phyloP scores from a whole-genome alignment of 306 rosid species.

The Trifolium subterraneum region DNA sequence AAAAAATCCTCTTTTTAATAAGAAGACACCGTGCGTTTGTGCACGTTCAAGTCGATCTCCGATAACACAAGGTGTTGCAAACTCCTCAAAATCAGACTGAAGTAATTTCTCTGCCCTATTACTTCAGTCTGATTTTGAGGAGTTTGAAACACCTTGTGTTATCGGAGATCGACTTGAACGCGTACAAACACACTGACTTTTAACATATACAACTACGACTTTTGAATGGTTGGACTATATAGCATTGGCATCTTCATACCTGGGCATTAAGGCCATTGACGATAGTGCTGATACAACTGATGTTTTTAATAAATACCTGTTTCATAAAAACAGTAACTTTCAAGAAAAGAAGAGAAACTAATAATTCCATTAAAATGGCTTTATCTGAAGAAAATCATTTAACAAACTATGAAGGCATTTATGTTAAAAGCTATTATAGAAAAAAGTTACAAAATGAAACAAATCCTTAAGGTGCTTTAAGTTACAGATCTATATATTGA shows the following conservation, averaged over 20 bases:
- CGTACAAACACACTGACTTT: too few relatives aligned
- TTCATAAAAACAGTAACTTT: conserved; percentile 17
- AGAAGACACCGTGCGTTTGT: too few relatives aligned
- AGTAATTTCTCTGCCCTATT: too few relatives aligned
- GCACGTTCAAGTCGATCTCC: too few relatives aligned
- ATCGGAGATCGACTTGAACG: too few relatives aligned
- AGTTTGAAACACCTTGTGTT: too few relatives aligned
- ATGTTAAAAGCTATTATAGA: conserved; percentile 11
- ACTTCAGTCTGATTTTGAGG: too few relatives aligned
- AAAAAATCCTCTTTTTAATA: too few relatives aligned
- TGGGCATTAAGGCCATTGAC: conserved; percentile 61
- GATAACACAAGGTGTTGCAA: too few relatives aligned
- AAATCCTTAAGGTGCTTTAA: conserved; percentile 4
- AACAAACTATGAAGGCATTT: neutral
- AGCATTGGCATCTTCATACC: conserved; percentile 51
- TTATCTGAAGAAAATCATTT: conserved; percentile 20
- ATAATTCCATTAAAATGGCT: conserved; percentile 2
- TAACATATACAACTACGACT: too few relatives aligned
- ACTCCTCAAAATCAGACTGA: too few relatives aligned
- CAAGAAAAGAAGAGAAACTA: conserved; percentile 10
- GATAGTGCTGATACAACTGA: conserved; percentile 70
- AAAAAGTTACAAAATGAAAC: neutral
- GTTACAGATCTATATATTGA: conserved; percentile 1
- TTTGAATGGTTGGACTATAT: conserved; percentile 12
- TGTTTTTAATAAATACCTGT: conserved; percentile 74